Evolutionary conservation across 805 yeast species (phyloP), one percentile per base, ranked within the genome.

Genomic region (Nakazawaea sp.): DNA sequence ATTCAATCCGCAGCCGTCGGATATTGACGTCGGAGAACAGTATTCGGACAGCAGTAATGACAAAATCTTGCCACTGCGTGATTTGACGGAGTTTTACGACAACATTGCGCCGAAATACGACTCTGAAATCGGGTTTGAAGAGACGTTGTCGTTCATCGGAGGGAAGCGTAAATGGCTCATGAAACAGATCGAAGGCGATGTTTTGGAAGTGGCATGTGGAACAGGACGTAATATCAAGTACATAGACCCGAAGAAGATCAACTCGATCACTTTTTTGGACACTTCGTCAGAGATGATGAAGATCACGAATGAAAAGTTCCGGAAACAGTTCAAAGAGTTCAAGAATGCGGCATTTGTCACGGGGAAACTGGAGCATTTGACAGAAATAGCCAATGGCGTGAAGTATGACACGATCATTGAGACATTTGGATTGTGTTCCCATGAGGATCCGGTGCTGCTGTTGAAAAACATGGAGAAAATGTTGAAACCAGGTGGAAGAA

Each of bases 391-490:
- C 5, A 41, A 51, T 5, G 45, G 42, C 4, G 68, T 81, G 42
- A 78, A 78, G 51, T 92, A 90, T 54, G 98, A 92, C 54, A 89
- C 97, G 0, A 81, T 92, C 18, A 70, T 85, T 33, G 97, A 92
- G 58, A 85, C 97, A 0, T 92, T 92, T 62, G 98, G 98, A 0
- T 64, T 92, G 32, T 92, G 98, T 60, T 89, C 97, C 0, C 97
- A 92, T 52, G 81, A 89, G 47, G 95, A 92, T 53, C 98, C 98
- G 0, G 87, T 84, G 1, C 64, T 62, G 42, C 94, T 96, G 0
- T 63, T 92, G 49, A 61, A 77, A 43, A 86, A 84, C 50, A 85
- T 92, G 78, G 65, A 70, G 12, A 50, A 62, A 19, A 59, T 92
- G 27, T 68, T 92, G 46, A 83, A 81, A 50, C 96, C 97, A 0